These are phyloP conservation scores for Cochlearia excelsa DNA, from an alignment of 345 rosid species.

Conservation along the genomic window DNA sequence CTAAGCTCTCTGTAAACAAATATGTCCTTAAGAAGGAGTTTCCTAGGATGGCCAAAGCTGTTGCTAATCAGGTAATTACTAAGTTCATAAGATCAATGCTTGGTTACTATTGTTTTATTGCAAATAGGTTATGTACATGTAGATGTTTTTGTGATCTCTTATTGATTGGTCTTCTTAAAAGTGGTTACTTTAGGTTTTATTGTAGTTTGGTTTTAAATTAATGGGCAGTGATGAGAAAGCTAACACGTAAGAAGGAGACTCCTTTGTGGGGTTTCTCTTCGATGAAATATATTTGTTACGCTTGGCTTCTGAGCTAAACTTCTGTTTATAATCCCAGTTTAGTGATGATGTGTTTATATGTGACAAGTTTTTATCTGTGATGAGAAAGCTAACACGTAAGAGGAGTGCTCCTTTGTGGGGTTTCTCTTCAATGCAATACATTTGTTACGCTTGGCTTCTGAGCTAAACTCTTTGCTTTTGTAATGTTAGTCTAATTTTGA, in stretches of 20 bases:
- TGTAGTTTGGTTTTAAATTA: background rate
- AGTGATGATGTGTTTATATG: background rate
- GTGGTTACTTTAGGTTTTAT: background rate
- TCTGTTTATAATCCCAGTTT: too few species aligned
- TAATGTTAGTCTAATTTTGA: background rate
- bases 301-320: slow-evolving; percentile 39
- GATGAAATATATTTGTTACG: slow-evolving; percentile 40
- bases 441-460: slow-evolving; percentile 42
- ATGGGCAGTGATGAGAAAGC: slow-evolving; percentile 22
- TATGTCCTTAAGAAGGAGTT: slow-evolving; percentile 70
- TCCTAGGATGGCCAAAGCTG: slow-evolving; percentile 67
- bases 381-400: slow-evolving; percentile 40
- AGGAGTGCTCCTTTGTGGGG: slow-evolving; percentile 3
- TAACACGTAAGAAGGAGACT: slow-evolving; percentile 34
- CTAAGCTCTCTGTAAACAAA: slow-evolving; percentile 53
- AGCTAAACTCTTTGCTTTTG: background rate
- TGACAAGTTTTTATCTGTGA: slow-evolving; percentile 15
- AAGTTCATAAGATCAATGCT: background rate
- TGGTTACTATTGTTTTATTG: background rate
- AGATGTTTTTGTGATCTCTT: background rate
- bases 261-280: slow-evolving; percentile 25
- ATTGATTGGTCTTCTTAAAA: background rate
- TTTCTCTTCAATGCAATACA: slow-evolving; percentile 39
- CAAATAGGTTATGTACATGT: background rate
- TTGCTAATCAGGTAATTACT: slow-evolving; percentile 56